Conservation (phyloP, 352 stramenopile genomes). For the Aphanomyces euteiches region DNA sequence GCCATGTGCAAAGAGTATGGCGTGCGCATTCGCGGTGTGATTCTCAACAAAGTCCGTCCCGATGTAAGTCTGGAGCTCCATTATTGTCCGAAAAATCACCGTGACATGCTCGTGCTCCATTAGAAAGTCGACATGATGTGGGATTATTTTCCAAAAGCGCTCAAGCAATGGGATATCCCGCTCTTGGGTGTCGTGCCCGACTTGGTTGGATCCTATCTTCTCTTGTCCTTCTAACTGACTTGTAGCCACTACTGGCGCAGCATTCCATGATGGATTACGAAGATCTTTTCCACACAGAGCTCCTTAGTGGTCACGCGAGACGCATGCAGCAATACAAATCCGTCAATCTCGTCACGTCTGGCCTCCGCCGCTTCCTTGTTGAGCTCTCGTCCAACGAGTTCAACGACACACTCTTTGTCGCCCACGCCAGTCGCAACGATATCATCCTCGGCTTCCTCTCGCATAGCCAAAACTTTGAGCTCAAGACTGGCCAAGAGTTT, state of each 20-base stretch:
- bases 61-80: conserved; percentile 38
- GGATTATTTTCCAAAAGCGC: conserved; percentile 85
- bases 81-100: conserved; percentile 33
- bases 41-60: conserved; percentile 94
- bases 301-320: conserved; percentile 49
- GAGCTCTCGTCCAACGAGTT: conserved; percentile 72
- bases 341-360: conserved; percentile 82
- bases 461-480: conserved; percentile 72
- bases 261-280: conserved; percentile 88
- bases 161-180: conserved; percentile 69
- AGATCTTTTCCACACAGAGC: conserved; percentile 67
- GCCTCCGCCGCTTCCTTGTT: conserved; percentile 73
- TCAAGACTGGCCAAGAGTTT: conserved; percentile 58
- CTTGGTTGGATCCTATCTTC: conserved; percentile 32
- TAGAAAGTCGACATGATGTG: conserved; percentile 76
- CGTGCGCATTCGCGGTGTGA: conserved; percentile 91
- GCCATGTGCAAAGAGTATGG: conserved; percentile 89
- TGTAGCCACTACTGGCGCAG: conserved; percentile 54
- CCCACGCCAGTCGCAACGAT: conserved; percentile 84
- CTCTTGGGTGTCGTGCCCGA: conserved; percentile 84
- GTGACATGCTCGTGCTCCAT: neutral
- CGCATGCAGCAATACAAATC: conserved; percentile 76
- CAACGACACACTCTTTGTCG: conserved; percentile 84
- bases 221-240: neutral
- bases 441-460: conserved; percentile 87